phyloP scores from a whole-genome alignment of 768 basidiomycete genomes.

The Psilocybe cubensis region DNA sequence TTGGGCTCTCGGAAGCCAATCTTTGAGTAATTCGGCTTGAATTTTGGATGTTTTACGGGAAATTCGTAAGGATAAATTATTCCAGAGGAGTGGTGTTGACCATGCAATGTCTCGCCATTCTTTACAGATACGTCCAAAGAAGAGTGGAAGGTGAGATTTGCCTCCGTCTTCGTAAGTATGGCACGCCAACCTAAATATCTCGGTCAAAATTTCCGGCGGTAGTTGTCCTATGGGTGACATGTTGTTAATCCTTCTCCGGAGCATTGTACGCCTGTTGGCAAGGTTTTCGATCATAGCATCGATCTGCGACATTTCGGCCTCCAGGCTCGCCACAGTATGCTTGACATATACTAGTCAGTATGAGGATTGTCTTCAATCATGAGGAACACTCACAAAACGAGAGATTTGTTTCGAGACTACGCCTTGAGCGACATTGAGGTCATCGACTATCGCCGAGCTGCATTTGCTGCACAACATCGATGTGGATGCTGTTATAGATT shows the following conservation, averaged over 20 bases:
- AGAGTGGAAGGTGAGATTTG: slow-evolving; percentile 11
- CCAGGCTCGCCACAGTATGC: slow-evolving; percentile 14
- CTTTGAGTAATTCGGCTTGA: slow-evolving; percentile 10
- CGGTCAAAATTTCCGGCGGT: slow-evolving; percentile 21
- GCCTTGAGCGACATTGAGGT: background rate
- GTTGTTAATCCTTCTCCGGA: slow-evolving; percentile 24
- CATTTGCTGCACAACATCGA: slow-evolving; percentile 8
- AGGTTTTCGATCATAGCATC: slow-evolving; percentile 22
- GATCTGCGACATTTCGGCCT: slow-evolving; percentile 21
- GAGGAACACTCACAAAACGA: background rate
- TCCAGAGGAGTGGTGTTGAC: slow-evolving; percentile 23
- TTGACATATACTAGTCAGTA: background rate
- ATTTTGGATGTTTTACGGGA: slow-evolving; percentile 14
- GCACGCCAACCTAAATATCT: slow-evolving; percentile 19
- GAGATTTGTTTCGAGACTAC: background rate
- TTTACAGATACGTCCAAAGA: slow-evolving; percentile 20
- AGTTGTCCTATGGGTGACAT: slow-evolving; percentile 18
- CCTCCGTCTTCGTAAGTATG: slow-evolving; percentile 1
- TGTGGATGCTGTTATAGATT: background rate
- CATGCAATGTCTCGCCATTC: slow-evolving; percentile 23
- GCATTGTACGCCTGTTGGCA: slow-evolving; percentile 10
- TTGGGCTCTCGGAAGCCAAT: slow-evolving; percentile 18
- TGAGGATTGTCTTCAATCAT: background rate
- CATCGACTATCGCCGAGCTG: background rate
- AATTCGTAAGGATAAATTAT: slow-evolving; percentile 18